Percentiles rank a stretch among this genome's conserved stretches.
These are phyloP conservation scores for Elongisporangium undulatum DNA, from an alignment of 352 stramenopile genomes.

Conservation along the genomic window DNA sequence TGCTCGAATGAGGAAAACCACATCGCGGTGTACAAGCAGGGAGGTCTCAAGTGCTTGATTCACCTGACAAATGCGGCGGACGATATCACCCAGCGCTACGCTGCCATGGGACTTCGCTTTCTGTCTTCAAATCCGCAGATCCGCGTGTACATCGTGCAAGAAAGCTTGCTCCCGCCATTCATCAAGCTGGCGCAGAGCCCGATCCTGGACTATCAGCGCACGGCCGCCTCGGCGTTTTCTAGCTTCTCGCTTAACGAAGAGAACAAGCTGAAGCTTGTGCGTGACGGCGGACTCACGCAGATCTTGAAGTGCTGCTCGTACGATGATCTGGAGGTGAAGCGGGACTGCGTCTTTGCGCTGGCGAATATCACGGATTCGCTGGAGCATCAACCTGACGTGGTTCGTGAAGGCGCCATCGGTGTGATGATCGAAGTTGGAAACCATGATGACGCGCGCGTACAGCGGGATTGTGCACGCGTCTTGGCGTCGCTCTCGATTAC, in stretches of 20 bases:
- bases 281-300: conserved; percentile 85
- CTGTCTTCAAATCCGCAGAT: conserved; percentile 92
- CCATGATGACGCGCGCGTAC: conserved; percentile 88
- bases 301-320: conserved; percentile 90
- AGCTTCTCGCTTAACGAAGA: conserved; percentile 91
- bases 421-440: conserved; percentile 68
- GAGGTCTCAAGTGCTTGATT: conserved; percentile 88
- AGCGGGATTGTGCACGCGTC: conserved; percentile 90
- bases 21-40: conserved; percentile 89
- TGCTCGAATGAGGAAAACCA: conserved; percentile 95
- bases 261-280: conserved; percentile 93
- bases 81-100: conserved; percentile 94
- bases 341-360: conserved; percentile 92
- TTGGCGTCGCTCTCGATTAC: conserved; percentile 91
- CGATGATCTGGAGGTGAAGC: conserved; percentile 89
- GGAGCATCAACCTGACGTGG: conserved; percentile 88
- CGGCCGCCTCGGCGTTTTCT: conserved; percentile 89
- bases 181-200: conserved; percentile 88
- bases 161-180: conserved; percentile 89
- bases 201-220: conserved; percentile 91
- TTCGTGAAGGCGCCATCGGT: conserved; percentile 82
- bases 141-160: conserved; percentile 89
- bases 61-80: conserved; percentile 83
- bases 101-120: conserved; percentile 94
- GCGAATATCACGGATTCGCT: conserved; percentile 91